Evolutionary conservation across 1,139 yeast species (phyloP), one percentile per base, ranked within the genome.

Genomic region (Blastobotrys persicus): DNA sequence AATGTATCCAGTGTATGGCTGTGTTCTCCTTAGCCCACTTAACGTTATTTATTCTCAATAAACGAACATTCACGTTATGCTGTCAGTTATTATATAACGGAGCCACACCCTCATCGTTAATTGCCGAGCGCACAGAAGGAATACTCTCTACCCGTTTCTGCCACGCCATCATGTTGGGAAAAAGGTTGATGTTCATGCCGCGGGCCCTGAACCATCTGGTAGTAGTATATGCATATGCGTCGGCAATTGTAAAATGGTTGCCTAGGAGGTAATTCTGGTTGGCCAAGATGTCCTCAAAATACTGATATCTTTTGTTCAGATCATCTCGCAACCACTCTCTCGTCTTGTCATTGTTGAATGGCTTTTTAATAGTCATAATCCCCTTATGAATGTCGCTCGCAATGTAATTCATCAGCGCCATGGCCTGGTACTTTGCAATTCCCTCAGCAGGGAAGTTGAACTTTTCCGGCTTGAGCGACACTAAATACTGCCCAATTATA

Each of bases 211-310:
- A 13, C 46, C 46, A 43, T 23, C 41, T 19, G n/a, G 46, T 43
- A n/a, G 32, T 38, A 42, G 13, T 20, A 14, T 20, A 43, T 12
- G 46, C 46, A 23, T 43, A 43, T 5, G 42, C 46, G 16, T 43
- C 46, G 3, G 42, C 46, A 43, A 43, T 28, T 18, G 46, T 34
- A 23, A 18, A 43, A n/a, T 34, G 26, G 42, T 43, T 42, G 3
- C 40, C 37, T 9, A 43, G 31, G 13, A 43, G 39, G 20, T 28
- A 43, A 31, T 23, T 18, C 32, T 43, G 41, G 17, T 13, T 20
- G 5, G 34, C 42, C 17, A 43, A 28, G n/a, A 43, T 34, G 13
- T 19, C 14, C 12, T 43, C 41, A 4, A 43, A 12, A 14, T 18
- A 23, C 18, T 20, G 19, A 33, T 31, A 23, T 3, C 31, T 16